Evolutionary conservation across 257 asterid genomes (phyloP), one percentile per base, ranked within the genome.

Genomic region (Rehmannia glutinosa): DNA sequence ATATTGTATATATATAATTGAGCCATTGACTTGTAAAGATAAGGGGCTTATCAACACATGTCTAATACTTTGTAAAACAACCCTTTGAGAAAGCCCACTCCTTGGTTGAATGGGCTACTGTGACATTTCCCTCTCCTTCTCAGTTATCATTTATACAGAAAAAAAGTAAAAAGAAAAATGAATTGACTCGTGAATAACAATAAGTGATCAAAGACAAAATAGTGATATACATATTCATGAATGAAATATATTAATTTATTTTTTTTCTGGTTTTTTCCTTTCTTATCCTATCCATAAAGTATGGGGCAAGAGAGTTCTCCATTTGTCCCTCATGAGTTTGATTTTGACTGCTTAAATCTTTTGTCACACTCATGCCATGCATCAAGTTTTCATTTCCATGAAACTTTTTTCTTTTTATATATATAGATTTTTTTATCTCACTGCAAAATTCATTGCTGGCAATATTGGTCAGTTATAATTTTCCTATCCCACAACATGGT

Each of bases 251-350:
- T n/a, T 19, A 47, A 15, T 69, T 30, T n/a, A 43, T 47, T 38
- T 69, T 74, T 78, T 79, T 60, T 1, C 2, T 39, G 54, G 15
- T 27, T 2, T 38, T 57, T 69, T 66, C 42, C 7, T 21, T 43
- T 71, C 75, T 80, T 79, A 84, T 78, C 81, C 83, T 84, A 82
- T 84, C 89, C 83, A 76, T 23, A 73, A 52, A 64, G 87, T 45
- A 87, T 84, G 91, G 95, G 84, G 50, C 57, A 70, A 50, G 66
- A 77, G 81, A 79, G 75, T 77, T 81, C 81, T 32, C 66, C 73
- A 66, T 80, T 75, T 81, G 67, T 76, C 74, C 71, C 67, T 77
- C 79, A n/a, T 73, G 78, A 74, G 70, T 80, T 78, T 72, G 79
- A 75, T 82, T 80, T 76, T 72, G 82, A 80, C 77, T 63, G 60